Base-by-base conservation (phyloP, 768 basidiomycete species). In the Phlebiopsis flavidoalba region DNA sequence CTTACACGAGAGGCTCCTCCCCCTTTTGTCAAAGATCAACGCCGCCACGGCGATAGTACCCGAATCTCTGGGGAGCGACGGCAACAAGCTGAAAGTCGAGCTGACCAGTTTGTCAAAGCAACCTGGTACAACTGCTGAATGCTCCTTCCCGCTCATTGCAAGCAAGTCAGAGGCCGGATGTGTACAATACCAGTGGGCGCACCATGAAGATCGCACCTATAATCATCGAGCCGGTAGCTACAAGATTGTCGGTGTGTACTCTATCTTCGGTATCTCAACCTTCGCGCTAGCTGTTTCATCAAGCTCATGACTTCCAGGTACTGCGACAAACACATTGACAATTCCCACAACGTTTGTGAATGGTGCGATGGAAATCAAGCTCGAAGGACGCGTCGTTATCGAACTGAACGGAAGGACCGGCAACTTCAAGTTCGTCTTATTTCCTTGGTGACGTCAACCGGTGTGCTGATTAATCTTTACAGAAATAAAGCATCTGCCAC, bases 271-370 rank as follows among this genome's bases (percentile, higher is more conserved):
- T 43, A 43, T 8, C 4, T 43, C 3, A 3, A 43, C 17, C 26
- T 26, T 17, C 2, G 7, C 5, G 24, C 33, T 14, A 6, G 5
- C 33, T 53, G n/a, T 45, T 35, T 15, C 37, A 19, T 21, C 2
- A 1, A 36, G 22, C 17, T 26, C 24, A 37, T 55, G 5, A 3
- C 11, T 19, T 49, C 12, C 54, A 55, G 54, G 35, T 22, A 14
- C 7, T n/a, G 72, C 72, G 14, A 63, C 58, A 53, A 73, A 73
- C 61, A 59, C 55, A 21, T 61, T 73, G 2, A 60, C 62, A 31
- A 63, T 73, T 21, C 72, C 72, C 2, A 70, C 67, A 0, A 56
- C 62, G 17, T 63, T 65, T 37, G 65, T 64, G 60, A 49, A 65
- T 8, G 63, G 63, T 12, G 55, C 64, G 8, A 60, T 70, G 46